Conservation (phyloP, 78 protist genomes). For the Cavenderia fasciculata region DNA sequence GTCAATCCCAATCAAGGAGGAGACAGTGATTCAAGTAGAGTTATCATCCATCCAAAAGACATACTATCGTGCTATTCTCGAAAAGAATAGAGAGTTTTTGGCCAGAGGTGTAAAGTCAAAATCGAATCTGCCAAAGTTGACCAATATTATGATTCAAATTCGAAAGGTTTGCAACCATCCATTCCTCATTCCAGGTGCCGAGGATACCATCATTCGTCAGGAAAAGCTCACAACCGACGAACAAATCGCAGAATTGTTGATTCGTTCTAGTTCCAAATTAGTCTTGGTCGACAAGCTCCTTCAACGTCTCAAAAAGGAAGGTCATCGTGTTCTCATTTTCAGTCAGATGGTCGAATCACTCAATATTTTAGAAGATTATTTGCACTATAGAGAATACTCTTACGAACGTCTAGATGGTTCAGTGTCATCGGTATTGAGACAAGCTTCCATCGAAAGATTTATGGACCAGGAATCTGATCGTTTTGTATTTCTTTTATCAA, state of each 20-base stretch:
- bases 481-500: constrained; percentile 91
- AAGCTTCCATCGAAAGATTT: constrained; percentile 93
- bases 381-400: constrained; percentile 48
- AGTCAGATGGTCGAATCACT: constrained; percentile 93
- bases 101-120: constrained; percentile 53
- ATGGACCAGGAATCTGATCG: constrained; percentile 40
- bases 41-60: constrained; percentile 85
- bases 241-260: constrained; percentile 88
- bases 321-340: constrained; percentile 95
- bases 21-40: constrained; percentile 90
- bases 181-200: constrained; percentile 84
- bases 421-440: constrained; percentile 77
- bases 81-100: constrained; percentile 80
- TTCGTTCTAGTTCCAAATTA: constrained; percentile 88
- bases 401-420: constrained; percentile 92
- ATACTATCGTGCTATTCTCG: constrained; percentile 91
- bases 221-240: constrained; percentile 54
- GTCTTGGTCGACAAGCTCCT: constrained; percentile 94
- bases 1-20: constrained; percentile 86
- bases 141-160: constrained; percentile 94
- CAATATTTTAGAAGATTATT: constrained; percentile 91
- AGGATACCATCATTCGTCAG: constrained; percentile 48
- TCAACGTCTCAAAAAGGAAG: constrained; percentile 74
- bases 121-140: constrained; percentile 85
- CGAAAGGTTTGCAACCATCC: constrained; percentile 96